Evolutionary conservation across 805 yeast species (phyloP), one percentile per base, ranked within the genome.

Genomic region (Jamesozyma piceae): DNA sequence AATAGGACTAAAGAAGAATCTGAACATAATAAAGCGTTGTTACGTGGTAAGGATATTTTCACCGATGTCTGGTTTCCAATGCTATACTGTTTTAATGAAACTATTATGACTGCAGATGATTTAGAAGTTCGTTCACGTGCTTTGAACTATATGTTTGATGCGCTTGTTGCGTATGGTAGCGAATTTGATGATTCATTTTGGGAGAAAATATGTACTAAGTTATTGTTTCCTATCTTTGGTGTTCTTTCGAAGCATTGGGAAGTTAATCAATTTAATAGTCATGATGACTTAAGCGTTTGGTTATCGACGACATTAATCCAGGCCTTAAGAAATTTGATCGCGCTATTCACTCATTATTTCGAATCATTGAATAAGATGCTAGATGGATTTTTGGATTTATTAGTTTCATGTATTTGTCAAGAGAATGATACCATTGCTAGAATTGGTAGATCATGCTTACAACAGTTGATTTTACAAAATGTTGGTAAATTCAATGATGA

Each of bases 401-500:
- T 92, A 43, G 78, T 80, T 2, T 80, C 90, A 5, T 92, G 98
- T 64, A 86, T 92, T 39, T 87, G 95, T 53, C 98, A 92, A 62
- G 96, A 89, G 53, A 90, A 92, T 60, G 98, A 92, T 55, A 89
- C 97, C 0, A 88, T 94, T 53, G 94, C 97, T 0, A 74, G 95
- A 53, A 90, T 90, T 50, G 99, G 98, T 28, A 75, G 94, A 55
- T 77, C 90, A 8, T 89, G 98, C 60, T 71, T 92, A 45, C 82
- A 83, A 51, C 83, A 80, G 49, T 69, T 92, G 47, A 73, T 92
- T 44, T 64, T 80, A n/a, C 82, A 82, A 49, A 94, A 92, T 57
- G 75, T 80, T 50, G 52, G 63, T 8, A 78, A 77, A 53, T 86
- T 92, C 56, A 59, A 64, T 18, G 70, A 65, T 10, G 65, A 65